Base-by-base conservation (phyloP, 805 yeast genomes). In the Candida lessepsii region DNA sequence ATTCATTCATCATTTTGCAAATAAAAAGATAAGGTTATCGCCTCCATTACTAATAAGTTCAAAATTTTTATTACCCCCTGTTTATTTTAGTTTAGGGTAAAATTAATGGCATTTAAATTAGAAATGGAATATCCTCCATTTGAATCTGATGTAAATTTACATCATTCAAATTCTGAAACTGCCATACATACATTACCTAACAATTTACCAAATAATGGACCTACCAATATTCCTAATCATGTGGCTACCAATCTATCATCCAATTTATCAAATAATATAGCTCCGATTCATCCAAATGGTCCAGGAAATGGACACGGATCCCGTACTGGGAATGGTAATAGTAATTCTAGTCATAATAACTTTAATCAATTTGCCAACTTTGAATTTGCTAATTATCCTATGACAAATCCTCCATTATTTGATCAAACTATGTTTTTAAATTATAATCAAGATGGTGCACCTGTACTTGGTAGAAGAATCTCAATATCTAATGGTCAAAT, bases 401-500 rank as follows among this genome's bases (percentile, higher is more conserved):
- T 70, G 37, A 69, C 75, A 1, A 69, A 68, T 46, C 77, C 77
- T 2, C 77, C 76, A 11, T 50, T 71, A 21, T 64, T 70, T 45
- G 77, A 71, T 45, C 61, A 70, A 4, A 61, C 70, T 19, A 64
- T 66, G 63, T 53, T 60, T 49, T 43, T 66, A 19, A 67, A 69
- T 15, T 58, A 53, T 41, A 37, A 48, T 17, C 48, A 59, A 28
- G 66, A 54, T 27, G 64, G 64, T n/a, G 59, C 61, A 1, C 51
- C 53, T 5, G 56, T 67, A 15, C 53, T 73, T 33, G 67, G 83
- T 54, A 69, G 93, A 56, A 73, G 95, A 55, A 80, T 85, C 2
- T 84, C 93, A 31, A 85, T 85, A 38, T 83, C 91, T 9, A 85
- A 85, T 61, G 95, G 95, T 53, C 95, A 85, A 54, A 85, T 85